Conservation (phyloP, 1,284 basidiomycete genomes). For the Kalmanozyma brasiliensis region DNA sequence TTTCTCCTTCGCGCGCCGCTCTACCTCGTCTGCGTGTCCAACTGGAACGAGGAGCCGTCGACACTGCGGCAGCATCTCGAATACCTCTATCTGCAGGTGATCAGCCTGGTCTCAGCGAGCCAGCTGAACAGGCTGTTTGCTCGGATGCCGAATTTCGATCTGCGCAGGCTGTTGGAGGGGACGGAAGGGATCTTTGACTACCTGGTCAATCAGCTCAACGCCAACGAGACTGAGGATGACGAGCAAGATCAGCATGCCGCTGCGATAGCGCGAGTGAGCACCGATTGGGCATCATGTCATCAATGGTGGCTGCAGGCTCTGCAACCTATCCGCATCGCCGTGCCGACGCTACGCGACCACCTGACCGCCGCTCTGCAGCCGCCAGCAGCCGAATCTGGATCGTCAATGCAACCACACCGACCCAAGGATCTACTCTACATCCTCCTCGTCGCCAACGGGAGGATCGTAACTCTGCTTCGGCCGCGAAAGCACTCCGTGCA, state of each 20-base stretch:
- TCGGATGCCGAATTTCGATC: slow-evolving; percentile 87
- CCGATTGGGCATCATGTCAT: slow-evolving; percentile 71
- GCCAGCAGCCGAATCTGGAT: slow-evolving; percentile 18
- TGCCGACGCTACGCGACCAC: slow-evolving; percentile 70
- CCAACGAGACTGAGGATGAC: slow-evolving; percentile 26
- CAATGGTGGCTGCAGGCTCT: slow-evolving; percentile 76
- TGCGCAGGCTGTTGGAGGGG: slow-evolving; percentile 85
- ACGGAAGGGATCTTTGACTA: slow-evolving; percentile 56
- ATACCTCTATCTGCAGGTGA: slow-evolving; percentile 89
- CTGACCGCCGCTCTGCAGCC: slow-evolving; percentile 67
- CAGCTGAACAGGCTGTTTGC: slow-evolving; percentile 88
- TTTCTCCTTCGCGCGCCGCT: slow-evolving; percentile 87
- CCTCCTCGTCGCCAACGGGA: slow-evolving; percentile 80
- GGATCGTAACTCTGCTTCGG: slow-evolving; percentile 86
- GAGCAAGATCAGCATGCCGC: not conserved
- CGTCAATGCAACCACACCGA: slow-evolving; percentile 71
- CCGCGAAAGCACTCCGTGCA: slow-evolving; percentile 94
- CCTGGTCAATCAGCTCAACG: slow-evolving; percentile 50
- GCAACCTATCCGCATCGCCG: slow-evolving; percentile 80
- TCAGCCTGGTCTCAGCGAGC: slow-evolving; percentile 85
- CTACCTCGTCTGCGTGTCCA: slow-evolving; percentile 88
- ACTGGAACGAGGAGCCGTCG: slow-evolving; percentile 92
- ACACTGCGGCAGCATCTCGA: slow-evolving; percentile 91
- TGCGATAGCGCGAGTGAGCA: not conserved
- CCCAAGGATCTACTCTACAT: slow-evolving; percentile 81